These are phyloP conservation scores for Boletus subluridellus DNA, from an alignment of 1,284 basidiomycete species.

Conservation along the genomic window DNA sequence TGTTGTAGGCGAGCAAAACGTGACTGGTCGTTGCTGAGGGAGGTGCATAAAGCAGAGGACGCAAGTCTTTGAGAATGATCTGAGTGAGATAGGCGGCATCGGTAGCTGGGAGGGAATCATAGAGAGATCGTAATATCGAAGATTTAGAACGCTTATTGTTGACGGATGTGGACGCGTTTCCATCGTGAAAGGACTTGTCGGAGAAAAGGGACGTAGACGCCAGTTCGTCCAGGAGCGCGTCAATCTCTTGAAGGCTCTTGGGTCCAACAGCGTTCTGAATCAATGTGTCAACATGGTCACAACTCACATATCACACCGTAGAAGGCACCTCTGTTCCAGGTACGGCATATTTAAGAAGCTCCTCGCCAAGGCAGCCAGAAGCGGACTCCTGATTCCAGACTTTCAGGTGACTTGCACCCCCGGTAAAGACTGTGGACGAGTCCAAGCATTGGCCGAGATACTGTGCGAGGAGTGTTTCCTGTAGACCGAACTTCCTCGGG, in stretches of 20 bases:
- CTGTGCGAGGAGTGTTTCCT: slow-evolving; percentile 63
- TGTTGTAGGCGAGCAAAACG: slow-evolving; percentile 54
- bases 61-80: slow-evolving; percentile 80
- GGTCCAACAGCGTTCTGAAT: slow-evolving; percentile 30
- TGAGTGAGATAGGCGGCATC: slow-evolving; percentile 71
- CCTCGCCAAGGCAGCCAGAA: slow-evolving; percentile 67
- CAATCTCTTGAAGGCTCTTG: slow-evolving; percentile 50
- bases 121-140: slow-evolving; percentile 52
- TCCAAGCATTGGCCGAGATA: slow-evolving; percentile 53
- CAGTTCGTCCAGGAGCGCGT: slow-evolving; percentile 67
- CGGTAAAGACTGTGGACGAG: slow-evolving; percentile 34
- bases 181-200: slow-evolving; percentile 32
- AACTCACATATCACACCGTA: neutral
- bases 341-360: slow-evolving; percentile 45
- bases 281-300: slow-evolving; percentile 9
- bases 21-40: slow-evolving; percentile 41
- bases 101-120: slow-evolving; percentile 50
- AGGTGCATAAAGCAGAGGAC: slow-evolving; percentile 70
- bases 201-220: slow-evolving; percentile 66
- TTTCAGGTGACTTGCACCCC: slow-evolving; percentile 34
- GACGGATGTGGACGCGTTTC: slow-evolving; percentile 15
- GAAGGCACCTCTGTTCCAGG: slow-evolving; percentile 20
- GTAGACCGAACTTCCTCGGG: slow-evolving; percentile 67
- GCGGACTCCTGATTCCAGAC: slow-evolving; percentile 50
- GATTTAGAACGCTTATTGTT: slow-evolving; percentile 35